phyloP scores from a whole-genome alignment of 1,139 yeast species.

The Geotrichum siamense region DNA sequence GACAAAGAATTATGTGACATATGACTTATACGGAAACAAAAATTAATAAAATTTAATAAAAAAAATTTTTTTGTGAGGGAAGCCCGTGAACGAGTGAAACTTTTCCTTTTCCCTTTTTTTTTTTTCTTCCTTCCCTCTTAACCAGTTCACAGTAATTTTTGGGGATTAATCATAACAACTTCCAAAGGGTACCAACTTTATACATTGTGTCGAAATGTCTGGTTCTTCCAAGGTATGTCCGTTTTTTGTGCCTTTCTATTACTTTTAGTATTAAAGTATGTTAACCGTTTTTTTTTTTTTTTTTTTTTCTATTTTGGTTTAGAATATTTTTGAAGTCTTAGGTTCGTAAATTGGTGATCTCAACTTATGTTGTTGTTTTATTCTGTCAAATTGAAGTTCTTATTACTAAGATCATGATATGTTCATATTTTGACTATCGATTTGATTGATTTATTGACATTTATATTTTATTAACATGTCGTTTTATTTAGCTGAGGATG shows the following conservation, averaged over 20 bases:
- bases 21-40: too few relatives aligned
- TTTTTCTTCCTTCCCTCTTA: constrained; percentile 6
- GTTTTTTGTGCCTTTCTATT: neutral
- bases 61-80: constrained; percentile 10
- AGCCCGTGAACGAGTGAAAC: too few relatives aligned
- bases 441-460: too few relatives aligned
- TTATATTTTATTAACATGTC: too few relatives aligned
- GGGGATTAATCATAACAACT: constrained; percentile 10
- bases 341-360: constrained; percentile 18
- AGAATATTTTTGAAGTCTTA: constrained; percentile 32
- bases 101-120: constrained; percentile 3
- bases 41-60: neutral
- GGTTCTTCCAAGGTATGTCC: constrained; percentile 29
- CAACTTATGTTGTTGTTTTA: too few relatives aligned
- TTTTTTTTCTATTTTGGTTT: constrained; percentile 2
- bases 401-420: too few relatives aligned
- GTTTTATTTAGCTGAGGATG: constrained; percentile 50
- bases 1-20: too few relatives aligned
- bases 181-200: constrained; percentile 6
- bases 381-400: too few relatives aligned
- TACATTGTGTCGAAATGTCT: constrained; percentile 23
- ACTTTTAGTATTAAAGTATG: too few relatives aligned
- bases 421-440: too few relatives aligned
- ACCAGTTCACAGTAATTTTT: constrained; percentile 15
- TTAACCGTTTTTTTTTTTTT: neutral